These are phyloP conservation scores for Asterophora lycoperdoides DNA, from an alignment of 768 basidiomycete genomes.

Conservation along the genomic window DNA sequence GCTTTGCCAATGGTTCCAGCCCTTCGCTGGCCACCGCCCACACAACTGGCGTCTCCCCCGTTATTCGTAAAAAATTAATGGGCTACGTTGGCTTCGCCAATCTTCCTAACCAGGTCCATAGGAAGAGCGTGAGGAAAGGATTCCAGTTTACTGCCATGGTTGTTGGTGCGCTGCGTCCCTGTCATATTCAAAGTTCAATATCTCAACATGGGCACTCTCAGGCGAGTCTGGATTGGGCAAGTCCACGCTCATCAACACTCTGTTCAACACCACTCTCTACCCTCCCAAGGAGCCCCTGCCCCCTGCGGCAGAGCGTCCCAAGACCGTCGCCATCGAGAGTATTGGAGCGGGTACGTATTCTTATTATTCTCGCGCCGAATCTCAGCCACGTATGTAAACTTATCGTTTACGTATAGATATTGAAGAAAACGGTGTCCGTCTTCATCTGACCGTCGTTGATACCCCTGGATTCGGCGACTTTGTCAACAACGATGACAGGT, in stretches of 20 bases:
- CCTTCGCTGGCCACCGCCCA: conserved; percentile 48
- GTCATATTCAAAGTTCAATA: conserved; percentile 20
- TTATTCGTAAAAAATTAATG: conserved; percentile 88
- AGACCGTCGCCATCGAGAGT: conserved; percentile 97
- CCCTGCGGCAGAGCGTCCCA: conserved; percentile 81
- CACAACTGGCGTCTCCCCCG: conserved; percentile 37
- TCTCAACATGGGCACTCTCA: conserved; percentile 27
- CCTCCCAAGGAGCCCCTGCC: conserved; percentile 80
- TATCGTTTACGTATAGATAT: conserved; percentile 65
- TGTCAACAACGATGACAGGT: conserved; percentile 99
- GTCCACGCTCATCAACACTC: conserved; percentile 97
- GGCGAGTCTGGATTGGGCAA: conserved; percentile 99
- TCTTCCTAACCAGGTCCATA: conserved; percentile 98
- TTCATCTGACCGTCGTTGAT: conserved; percentile 98
- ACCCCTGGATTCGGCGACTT: conserved; percentile 99
- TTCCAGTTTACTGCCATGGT: conserved; percentile 99
- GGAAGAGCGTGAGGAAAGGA: conserved; percentile 96
- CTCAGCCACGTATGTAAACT: conserved; percentile 20
- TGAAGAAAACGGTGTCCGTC: conserved; percentile 95
- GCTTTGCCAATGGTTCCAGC: conserved; percentile 57
- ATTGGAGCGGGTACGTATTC: conserved; percentile 84
- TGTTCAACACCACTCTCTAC: conserved; percentile 96
- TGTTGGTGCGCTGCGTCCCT: conserved; percentile 58
- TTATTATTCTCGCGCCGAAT: conserved; percentile 14
- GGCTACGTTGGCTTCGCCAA: conserved; percentile 97